Conservation (phyloP, 1,139 yeast species). For the Entelexis paramagnoliae region DNA sequence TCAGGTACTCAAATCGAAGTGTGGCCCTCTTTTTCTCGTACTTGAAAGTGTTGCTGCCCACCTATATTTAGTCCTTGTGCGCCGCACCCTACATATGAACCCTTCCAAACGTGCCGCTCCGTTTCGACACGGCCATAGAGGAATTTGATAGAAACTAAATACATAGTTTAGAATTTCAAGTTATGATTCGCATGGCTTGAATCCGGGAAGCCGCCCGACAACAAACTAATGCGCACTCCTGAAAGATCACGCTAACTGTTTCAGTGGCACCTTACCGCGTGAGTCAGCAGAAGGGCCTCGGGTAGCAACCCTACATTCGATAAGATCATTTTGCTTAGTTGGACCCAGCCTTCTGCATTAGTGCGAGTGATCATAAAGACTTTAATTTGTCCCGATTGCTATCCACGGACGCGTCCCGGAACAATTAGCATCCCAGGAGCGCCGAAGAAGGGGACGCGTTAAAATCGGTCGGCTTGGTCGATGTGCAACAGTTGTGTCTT, state of each 20-base stretch:
- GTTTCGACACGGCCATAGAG: neutral
- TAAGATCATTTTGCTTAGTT: neutral
- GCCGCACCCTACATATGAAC: constrained; percentile 2
- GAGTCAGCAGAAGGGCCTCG: neutral
- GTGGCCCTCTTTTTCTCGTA: neutral
- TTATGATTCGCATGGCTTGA: too few species aligned
- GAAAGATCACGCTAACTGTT: too few species aligned
- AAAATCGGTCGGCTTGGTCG: too few species aligned
- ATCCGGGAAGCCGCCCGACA: too few species aligned
- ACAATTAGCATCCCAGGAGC: neutral
- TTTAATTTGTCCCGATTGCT: neutral
- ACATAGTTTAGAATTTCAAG: too few species aligned
- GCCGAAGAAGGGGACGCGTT: neutral
- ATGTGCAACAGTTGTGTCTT: neutral
- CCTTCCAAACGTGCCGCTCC: neutral
- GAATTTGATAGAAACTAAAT: neutral
- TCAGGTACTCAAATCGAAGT: neutral
- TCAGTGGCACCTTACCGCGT: too few species aligned
- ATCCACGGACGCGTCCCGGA: neutral
- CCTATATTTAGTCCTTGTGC: neutral
- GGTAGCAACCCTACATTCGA: neutral
- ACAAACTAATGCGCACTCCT: too few species aligned
- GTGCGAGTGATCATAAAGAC: neutral
- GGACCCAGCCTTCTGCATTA: neutral
- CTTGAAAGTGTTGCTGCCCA: neutral